A percentile compares a stretch with the other conserved stretches of the same genome.
These are phyloP conservation scores for Populus tremula DNA, from an alignment of 345 rosid genomes.

Conservation along the genomic window DNA sequence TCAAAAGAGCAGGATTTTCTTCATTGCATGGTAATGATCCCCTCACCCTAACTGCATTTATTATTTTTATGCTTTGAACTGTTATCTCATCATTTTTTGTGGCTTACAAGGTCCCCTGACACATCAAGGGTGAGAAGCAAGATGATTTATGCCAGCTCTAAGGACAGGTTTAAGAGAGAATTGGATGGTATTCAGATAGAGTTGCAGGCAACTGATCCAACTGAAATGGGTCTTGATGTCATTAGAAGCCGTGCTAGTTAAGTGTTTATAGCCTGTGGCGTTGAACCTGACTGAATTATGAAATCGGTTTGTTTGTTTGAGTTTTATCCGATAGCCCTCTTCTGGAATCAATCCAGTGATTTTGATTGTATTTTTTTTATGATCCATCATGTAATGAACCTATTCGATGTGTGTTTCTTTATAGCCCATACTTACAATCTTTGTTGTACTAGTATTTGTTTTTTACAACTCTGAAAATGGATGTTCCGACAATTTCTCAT, in stretches of 20 bases:
- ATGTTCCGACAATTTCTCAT: background rate
- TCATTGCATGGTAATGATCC: constrained; percentile 35
- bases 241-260: constrained; percentile 25
- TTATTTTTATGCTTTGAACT: background rate
- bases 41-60: background rate
- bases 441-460: background rate
- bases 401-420: constrained; percentile 7
- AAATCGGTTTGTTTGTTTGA: constrained; percentile 16
- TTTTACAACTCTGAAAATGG: background rate
- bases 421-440: constrained; percentile 3
- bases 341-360: background rate
- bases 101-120: constrained; percentile 31
- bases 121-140: constrained; percentile 38
- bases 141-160: constrained; percentile 42
- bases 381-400: background rate
- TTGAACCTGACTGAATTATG: constrained; percentile 20
- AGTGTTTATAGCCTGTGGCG: constrained; percentile 24
- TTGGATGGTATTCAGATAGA: constrained; percentile 40
- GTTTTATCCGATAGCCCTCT: background rate
- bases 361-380: background rate
- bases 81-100: background rate
- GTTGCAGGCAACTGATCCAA: constrained; percentile 38
- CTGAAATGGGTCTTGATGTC: constrained; percentile 42
- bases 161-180: constrained; percentile 40
- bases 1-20: constrained; percentile 38